Conservation (phyloP, 345 rosid genomes). For the Murraya koenigii region DNA sequence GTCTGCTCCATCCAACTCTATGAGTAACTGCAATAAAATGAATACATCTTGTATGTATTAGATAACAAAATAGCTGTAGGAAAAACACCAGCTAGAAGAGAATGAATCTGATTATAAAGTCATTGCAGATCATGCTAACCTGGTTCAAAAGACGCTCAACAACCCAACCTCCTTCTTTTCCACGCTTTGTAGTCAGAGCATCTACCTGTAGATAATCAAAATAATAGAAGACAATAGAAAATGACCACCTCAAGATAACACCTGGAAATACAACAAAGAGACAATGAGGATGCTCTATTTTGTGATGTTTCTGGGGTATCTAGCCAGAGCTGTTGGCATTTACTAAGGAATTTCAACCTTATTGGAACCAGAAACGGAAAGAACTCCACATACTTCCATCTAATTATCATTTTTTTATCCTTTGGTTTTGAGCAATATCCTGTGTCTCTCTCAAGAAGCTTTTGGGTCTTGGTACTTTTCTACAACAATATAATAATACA, state of each 20-base stretch:
- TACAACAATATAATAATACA: background rate
- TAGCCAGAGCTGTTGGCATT: background rate
- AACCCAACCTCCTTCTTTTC: constrained; percentile 90
- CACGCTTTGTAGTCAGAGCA: constrained; percentile 88
- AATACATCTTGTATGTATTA: background rate
- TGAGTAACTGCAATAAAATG: constrained; percentile 59
- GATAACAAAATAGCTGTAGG: background rate
- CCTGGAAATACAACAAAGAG: background rate
- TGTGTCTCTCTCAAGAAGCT: no score
- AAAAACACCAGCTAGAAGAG: no score
- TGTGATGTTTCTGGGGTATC: background rate
- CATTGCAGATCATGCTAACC: constrained; percentile 55
- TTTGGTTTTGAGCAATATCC: background rate
- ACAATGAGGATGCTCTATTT: background rate
- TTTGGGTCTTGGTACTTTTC: background rate
- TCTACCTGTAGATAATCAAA: constrained; percentile 57
- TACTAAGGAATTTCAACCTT: background rate
- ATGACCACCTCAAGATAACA: background rate
- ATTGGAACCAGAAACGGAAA: background rate
- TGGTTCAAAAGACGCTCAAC: constrained; percentile 72
- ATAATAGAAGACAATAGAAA: background rate
- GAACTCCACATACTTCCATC: background rate
- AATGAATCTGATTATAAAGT: constrained; percentile 48
- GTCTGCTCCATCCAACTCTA: constrained; percentile 88
- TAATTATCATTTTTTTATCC: background rate